phyloP scores from a whole-genome alignment of 2,329 filamentous ascomycete species.

The Coleophoma eucalyptorum region DNA sequence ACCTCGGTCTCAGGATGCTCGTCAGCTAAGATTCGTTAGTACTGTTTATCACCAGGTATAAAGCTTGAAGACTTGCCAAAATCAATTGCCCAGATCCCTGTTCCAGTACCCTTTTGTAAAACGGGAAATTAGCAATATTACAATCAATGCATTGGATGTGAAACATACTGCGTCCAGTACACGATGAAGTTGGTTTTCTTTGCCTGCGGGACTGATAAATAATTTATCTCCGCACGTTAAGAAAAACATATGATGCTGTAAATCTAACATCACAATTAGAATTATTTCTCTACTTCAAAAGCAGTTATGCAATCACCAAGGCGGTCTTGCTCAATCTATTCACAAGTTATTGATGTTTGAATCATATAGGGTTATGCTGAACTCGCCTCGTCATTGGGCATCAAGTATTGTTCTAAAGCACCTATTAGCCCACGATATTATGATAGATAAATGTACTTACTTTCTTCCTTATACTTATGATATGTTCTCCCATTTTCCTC shows the following conservation, averaged over 20 bases:
- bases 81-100: constrained; percentile 9
- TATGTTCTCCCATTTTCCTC: constrained; percentile 9
- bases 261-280: background rate
- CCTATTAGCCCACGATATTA: background rate
- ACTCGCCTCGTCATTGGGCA: constrained; percentile 5
- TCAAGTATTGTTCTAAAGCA: constrained; percentile 1
- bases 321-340: background rate
- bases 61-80: constrained; percentile 1
- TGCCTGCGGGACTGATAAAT: background rate
- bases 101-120: background rate
- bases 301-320: background rate
- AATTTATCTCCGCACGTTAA: background rate
- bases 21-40: background rate
- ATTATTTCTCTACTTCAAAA: background rate
- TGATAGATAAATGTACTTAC: background rate
- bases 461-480: constrained; percentile 7
- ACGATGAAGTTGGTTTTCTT: background rate
- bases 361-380: too few relatives aligned
- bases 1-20: constrained; percentile 12
- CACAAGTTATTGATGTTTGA: background rate
- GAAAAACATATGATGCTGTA: constrained; percentile 3
- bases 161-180: constrained; percentile 1
- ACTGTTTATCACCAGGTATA: background rate
- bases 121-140: background rate
- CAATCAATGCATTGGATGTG: background rate